Conservation (phyloP, 176 grass and related monocot genomes). For the Melocanna baccifera region DNA sequence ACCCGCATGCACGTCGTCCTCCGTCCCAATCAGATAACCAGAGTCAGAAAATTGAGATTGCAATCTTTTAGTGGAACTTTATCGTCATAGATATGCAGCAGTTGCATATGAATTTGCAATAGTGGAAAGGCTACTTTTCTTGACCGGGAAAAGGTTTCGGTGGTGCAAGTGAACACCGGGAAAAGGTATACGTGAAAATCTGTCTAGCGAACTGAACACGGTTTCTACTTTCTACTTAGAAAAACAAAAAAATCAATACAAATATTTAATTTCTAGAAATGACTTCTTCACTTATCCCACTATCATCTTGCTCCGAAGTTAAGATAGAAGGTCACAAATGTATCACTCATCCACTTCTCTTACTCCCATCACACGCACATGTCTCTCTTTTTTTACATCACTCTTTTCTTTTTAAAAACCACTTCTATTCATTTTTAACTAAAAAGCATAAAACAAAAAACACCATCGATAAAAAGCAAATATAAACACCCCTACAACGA, state of each 20-base stretch:
- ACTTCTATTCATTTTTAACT: no score
- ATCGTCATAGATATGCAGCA: not conserved
- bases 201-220: not conserved
- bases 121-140: not conserved
- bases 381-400: no score
- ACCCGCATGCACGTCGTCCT: not conserved
- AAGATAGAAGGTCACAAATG: no score
- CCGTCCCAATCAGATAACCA: not conserved
- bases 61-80: not conserved
- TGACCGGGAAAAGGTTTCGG: not conserved
- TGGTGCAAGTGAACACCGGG: not conserved
- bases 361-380: no score
- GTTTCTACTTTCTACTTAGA: no score
- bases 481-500: no score
- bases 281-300: rapidly evolving
- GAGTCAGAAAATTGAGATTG: not conserved
- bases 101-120: not conserved
- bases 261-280: no score
- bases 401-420: no score
- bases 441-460: no score
- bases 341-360: no score
- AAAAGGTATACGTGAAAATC: not conserved
- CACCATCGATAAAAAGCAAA: no score
- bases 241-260: no score
- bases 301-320: rapidly evolving